phyloP scores from a whole-genome alignment of 805 yeast genomes.

The Suhomyces faveliae region DNA sequence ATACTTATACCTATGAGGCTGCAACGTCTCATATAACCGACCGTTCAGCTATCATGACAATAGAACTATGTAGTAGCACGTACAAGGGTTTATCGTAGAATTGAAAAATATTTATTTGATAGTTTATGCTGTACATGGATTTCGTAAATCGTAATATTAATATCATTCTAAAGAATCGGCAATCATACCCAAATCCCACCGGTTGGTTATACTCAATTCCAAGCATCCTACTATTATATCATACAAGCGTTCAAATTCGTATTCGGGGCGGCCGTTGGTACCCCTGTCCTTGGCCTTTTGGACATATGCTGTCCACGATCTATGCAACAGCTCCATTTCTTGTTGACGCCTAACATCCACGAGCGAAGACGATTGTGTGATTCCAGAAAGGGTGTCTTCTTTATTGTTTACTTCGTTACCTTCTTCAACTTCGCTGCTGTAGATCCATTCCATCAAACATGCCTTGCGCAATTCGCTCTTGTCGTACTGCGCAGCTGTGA shows the following conservation, averaged over 20 bases:
- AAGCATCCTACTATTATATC: constrained; percentile 54
- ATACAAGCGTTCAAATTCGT: constrained; percentile 27
- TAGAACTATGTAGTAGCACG: neutral
- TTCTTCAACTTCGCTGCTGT: constrained; percentile 9
- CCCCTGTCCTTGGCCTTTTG: constrained; percentile 8
- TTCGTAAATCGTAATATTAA: neutral
- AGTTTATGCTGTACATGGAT: neutral
- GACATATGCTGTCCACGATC: constrained; percentile 19
- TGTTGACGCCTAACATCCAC: constrained; percentile 17
- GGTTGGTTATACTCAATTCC: constrained; percentile 45
- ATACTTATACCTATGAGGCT: neutral
- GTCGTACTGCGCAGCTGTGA: constrained; percentile 64
- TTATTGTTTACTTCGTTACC: neutral
- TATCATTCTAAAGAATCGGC: constrained; percentile 4
- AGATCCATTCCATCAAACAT: constrained; percentile 32
- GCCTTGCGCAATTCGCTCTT: constrained; percentile 42
- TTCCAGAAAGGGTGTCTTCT: constrained; percentile 4
- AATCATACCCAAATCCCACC: constrained; percentile 50
- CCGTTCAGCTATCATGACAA: neutral
- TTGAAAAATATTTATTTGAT: no score
- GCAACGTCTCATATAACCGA: neutral
- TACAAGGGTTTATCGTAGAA: neutral
- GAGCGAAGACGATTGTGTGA: constrained; percentile 15
- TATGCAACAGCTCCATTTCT: constrained; percentile 15
- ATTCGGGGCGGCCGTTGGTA: neutral